Percentiles rank a stretch among this genome's conserved stretches.
These are phyloP conservation scores for Rhododendron henanense DNA, from an alignment of 148 eudicot species.

Conservation along the genomic window DNA sequence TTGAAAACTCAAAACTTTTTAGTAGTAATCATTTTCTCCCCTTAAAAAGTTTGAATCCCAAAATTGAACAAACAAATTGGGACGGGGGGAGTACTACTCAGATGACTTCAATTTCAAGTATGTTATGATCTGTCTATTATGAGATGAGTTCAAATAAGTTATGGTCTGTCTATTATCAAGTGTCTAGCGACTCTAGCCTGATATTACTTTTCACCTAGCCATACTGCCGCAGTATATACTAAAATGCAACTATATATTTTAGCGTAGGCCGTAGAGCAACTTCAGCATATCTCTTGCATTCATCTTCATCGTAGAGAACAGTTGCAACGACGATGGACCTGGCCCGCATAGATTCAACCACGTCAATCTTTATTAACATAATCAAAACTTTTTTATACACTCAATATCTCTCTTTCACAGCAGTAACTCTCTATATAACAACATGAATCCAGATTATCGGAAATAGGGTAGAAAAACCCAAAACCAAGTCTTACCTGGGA, in stretches of 20 bases:
- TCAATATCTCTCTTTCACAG: neutral
- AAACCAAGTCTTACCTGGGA: constrained; percentile 43
- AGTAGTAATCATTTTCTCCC: too few species aligned
- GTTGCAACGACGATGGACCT: neutral
- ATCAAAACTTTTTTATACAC: neutral
- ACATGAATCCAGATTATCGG: neutral
- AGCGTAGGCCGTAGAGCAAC: neutral
- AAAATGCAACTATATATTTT: neutral
- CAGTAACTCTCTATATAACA: neutral
- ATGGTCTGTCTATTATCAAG: neutral
- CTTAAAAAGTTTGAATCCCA: too few species aligned
- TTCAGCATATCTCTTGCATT: neutral
- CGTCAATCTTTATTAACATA: neutral
- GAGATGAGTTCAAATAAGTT: too few species aligned
- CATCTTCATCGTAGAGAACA: neutral
- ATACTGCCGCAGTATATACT: neutral
- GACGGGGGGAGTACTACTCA: neutral
- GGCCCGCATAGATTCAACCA: neutral
- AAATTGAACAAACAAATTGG: too few species aligned
- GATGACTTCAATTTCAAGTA: neutral
- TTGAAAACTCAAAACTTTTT: too few species aligned
- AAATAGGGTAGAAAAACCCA: neutral
- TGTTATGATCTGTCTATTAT: neutral
- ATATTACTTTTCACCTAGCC: neutral
- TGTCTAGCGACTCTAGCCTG: neutral